Evolutionary conservation across 2,329 filamentous ascomycete genomes (phyloP), one percentile per base, ranked within the genome.

Genomic region (Alternaria burnsii): DNA sequence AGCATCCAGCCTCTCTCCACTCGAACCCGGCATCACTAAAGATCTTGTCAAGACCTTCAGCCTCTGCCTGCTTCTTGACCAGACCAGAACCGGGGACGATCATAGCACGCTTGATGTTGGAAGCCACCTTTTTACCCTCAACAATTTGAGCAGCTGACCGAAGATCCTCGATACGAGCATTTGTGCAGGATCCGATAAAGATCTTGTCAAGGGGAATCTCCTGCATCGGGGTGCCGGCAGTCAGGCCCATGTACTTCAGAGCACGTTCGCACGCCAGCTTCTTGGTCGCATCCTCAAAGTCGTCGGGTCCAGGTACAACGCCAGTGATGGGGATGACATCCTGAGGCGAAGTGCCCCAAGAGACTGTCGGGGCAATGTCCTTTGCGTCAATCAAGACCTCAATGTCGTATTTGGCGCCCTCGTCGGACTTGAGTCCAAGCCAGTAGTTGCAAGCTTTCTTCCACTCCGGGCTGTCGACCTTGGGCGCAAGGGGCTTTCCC

Each of bases 101-200:
- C 93, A 99, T 93, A 63, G 94, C 95, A 56, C 92, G 89, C 86
- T 93, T 97, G 76, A 99, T 87, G 76, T 97, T 98, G 38, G 87
- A 75, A 2, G 95, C 94, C 67, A 97, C 83, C 83, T 93, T 94
- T 81, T 88, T 91, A 73, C 94, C 95, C 78, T 94, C 88, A 62
- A 97, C 91, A 40, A 99, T 88, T 61, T 88, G 86, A 41, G 95
- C 93, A 10, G 94, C 95, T 30, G 91, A 91, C 41, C 94, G 89
- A 67, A 99, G 84, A 84, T 99, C 95, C 81, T 98, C 95, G 66
- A 99, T 97, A 74, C 95, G 89, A 14, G 94, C 92, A 79, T 99
- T 99, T 38, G 95, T 99, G 87, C 95, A 99, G 11, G 93, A 97
- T 46, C 95, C 95, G 71, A 98, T 97, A 78, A 98, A 99, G 68